These are phyloP conservation scores for Myriosclerotinia duriaeana DNA, from an alignment of 2,329 filamentous ascomycete species.

Conservation along the genomic window DNA sequence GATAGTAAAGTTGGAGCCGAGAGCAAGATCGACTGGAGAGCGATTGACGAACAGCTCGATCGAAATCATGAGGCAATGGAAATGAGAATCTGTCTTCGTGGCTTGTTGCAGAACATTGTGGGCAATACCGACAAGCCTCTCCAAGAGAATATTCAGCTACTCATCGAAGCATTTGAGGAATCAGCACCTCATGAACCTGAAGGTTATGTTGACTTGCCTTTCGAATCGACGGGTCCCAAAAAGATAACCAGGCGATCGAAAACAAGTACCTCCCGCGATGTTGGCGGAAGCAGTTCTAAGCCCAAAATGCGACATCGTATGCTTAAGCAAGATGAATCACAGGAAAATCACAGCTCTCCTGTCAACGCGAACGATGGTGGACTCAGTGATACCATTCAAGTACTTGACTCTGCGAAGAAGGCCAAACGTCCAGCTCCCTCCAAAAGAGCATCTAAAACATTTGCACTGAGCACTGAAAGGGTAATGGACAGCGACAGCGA, in stretches of 20 bases:
- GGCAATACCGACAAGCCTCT: slow-evolving; percentile 37
- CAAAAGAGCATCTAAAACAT: slow-evolving; percentile 2
- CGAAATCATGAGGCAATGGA: slow-evolving; percentile 41
- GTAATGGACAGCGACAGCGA: slow-evolving; percentile 21
- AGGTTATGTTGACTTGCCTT: slow-evolving; percentile 19
- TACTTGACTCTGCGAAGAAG: slow-evolving; percentile 1
- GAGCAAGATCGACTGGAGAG: slow-evolving; percentile 51
- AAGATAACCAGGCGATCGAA: not conserved
- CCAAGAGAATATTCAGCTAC: slow-evolving; percentile 33
- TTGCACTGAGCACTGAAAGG: slow-evolving; percentile 21
- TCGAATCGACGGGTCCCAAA: slow-evolving; percentile 16
- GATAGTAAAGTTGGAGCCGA: slow-evolving; percentile 46
- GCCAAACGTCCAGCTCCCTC: not conserved
- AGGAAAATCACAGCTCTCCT: not conserved
- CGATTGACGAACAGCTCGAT: slow-evolving; percentile 46
- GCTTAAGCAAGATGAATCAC: slow-evolving; percentile 15
- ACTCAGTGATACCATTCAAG: not conserved
- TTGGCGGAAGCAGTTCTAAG: slow-evolving; percentile 13
- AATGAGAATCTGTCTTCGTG: slow-evolving; percentile 36
- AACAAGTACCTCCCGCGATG: not conserved
- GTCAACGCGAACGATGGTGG: not conserved
- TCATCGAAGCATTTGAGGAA: slow-evolving; percentile 35
- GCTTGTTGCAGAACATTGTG: slow-evolving; percentile 35
- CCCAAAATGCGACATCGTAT: slow-evolving; percentile 19
- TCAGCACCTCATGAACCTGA: slow-evolving; percentile 33